A percentile compares a stretch with the other conserved stretches of the same genome.
phyloP scores from a whole-genome alignment of 495 filamentous ascomycete genomes.

The Neurospora sp. region DNA sequence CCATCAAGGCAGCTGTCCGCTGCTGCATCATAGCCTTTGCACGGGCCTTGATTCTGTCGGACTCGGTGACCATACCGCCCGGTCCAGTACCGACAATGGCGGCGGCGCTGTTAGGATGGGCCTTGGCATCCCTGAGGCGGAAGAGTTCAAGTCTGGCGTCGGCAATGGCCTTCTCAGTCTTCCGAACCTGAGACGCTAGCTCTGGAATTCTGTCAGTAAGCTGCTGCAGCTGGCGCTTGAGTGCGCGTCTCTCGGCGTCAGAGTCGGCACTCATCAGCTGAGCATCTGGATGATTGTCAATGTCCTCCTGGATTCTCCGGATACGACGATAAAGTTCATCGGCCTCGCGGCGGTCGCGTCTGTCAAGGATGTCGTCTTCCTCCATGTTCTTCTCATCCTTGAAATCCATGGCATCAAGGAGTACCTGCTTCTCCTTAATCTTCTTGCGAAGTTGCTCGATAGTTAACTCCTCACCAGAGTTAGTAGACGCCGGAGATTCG shows the following conservation, averaged over 20 bases:
- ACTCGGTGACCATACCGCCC: constrained; percentile 83
- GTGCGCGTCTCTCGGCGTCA: constrained; percentile 70
- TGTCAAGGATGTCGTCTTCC: constrained; percentile 85
- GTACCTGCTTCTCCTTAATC: constrained; percentile 86
- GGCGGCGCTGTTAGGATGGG: constrained; percentile 71
- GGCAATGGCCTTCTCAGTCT: constrained; percentile 82
- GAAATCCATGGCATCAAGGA: constrained; percentile 97
- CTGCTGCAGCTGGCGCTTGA: constrained; percentile 81
- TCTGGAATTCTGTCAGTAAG: constrained; percentile 85
- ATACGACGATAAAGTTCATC: constrained; percentile 92
- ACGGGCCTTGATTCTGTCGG: constrained; percentile 86
- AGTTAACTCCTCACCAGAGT: constrained; percentile 67
- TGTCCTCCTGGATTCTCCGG: constrained; percentile 91
- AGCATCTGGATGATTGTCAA: constrained; percentile 82
- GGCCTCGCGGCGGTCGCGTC: constrained; percentile 80
- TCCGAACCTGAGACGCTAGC: constrained; percentile 81
- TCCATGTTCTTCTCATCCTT: constrained; percentile 83
- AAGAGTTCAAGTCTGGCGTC: constrained; percentile 92
- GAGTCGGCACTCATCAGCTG: constrained; percentile 63
- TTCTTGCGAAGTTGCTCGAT: constrained; percentile 85
- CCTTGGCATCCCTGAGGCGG: constrained; percentile 85
- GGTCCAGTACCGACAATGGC: constrained; percentile 88
- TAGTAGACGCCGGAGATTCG: constrained; percentile 59
- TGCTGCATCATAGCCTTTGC: constrained; percentile 99
- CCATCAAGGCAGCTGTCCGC: constrained; percentile 82